These are phyloP conservation scores for Sophora flavescens DNA, from an alignment of 306 rosid species.

Conservation along the genomic window DNA sequence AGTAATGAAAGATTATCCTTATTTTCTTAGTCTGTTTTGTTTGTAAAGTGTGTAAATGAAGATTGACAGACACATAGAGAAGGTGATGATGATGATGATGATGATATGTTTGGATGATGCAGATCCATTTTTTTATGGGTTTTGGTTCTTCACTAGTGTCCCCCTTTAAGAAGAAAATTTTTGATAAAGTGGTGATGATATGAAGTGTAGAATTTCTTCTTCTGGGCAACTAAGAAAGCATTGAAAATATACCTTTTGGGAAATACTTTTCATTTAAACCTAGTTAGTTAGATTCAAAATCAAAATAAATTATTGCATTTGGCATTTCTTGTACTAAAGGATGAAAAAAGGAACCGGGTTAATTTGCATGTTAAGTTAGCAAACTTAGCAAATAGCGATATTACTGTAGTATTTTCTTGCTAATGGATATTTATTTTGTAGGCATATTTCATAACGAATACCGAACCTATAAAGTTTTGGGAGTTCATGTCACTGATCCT, in stretches of 20 bases:
- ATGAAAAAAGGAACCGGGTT: background rate
- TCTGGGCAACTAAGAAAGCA: constrained; percentile 18
- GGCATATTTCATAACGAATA: constrained; percentile 97
- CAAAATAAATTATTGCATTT: constrained; percentile 27
- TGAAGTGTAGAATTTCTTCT: constrained; percentile 36
- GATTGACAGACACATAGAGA: constrained; percentile 18
- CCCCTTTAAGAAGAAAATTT: constrained; percentile 27
- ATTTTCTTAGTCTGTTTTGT: constrained; percentile 10
- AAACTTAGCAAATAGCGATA: constrained; percentile 9
- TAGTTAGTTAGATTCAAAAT: constrained; percentile 23
- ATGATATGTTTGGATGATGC: background rate
- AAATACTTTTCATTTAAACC: constrained; percentile 15
- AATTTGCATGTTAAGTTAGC: constrained; percentile 26
- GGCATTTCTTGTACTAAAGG: background rate
- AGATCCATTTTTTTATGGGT: constrained; percentile 1
- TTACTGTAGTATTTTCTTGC: constrained; percentile 25
- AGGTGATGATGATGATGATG: constrained; percentile 9
- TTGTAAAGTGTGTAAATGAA: constrained; percentile 24
- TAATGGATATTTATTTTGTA: constrained; percentile 54
- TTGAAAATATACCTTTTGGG: constrained; percentile 29
- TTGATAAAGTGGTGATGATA: constrained; percentile 29
- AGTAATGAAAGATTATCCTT: constrained; percentile 1
- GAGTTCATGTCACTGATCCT: constrained; percentile 83
- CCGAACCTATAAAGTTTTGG: constrained; percentile 95
- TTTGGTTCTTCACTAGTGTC: constrained; percentile 22